Base-by-base conservation (phyloP, 306 rosid genomes). In the Aeschynomene evenia region DNA sequence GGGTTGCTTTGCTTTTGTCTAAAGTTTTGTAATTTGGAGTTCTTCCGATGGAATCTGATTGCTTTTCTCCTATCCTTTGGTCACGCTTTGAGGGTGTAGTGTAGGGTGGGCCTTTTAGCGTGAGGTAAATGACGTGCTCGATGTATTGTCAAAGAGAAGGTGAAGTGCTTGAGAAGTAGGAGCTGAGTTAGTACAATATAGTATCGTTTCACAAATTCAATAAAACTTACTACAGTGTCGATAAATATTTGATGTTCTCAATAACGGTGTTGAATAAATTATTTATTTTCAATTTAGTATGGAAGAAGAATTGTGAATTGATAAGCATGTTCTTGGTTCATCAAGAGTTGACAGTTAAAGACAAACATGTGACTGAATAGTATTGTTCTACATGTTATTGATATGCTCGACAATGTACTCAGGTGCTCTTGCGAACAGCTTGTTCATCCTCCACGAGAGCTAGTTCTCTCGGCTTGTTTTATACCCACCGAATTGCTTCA, bases 361-460 rank as follows among this genome's bases (percentile, higher is more conserved):
- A 37, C 48, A 53, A 31, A 39, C 14, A 46, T 42, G 71, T 50
- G 64, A 28, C 26, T 26, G 9, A 1, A 26, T 43, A 26, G 20
- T 33, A 11, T 26, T 23, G 29, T 49, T 37, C 15, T 33, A 19
- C 39, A 65, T 29, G 20, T 31, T 37, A 49, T 66, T 75, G 74
- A 80, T 61, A 22, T 34, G 69, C 40, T 75, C 18, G 72, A 66
- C 49, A 60, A 61, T 73, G n/a, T 66, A 2, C 43, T 24, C 79
- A 94, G 97, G 91, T 85, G 66, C 77, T 89, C 19, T 83, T 81
- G 0, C 87, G 77, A 70, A 80, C 87, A 66, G 77, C 85, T 49
- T 84, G 59, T 68, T 79, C 85, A 16, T 72, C 84, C 37, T 77
- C 85, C 66, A 68, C 86, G 86, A 83, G 61, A 81, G 56, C 82